These are phyloP conservation scores for Conticribra weissflogii DNA, from an alignment of 108 stramenopile genomes.

Conservation along the genomic window DNA sequence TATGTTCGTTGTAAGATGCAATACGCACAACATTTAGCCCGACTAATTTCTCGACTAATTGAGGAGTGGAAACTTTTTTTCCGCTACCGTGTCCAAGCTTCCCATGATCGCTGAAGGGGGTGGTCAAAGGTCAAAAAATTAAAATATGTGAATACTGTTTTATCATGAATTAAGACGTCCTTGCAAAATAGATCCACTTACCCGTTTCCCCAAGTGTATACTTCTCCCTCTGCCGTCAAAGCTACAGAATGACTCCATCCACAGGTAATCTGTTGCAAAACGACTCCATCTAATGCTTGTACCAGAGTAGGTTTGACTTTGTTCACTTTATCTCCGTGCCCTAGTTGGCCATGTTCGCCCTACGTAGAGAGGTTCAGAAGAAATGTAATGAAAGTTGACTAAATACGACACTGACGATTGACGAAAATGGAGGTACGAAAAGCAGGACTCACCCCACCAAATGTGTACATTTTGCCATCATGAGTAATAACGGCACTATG, in stretches of 20 bases:
- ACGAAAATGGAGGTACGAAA: no score
- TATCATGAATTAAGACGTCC: background rate
- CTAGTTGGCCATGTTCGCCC: conserved; percentile 90
- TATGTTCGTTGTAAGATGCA: conserved; percentile 98
- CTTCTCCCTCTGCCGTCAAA: conserved; percentile 70
- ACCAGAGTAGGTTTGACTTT: conserved; percentile 85
- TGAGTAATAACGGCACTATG: conserved; percentile 91
- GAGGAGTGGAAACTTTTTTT: conserved; percentile 88
- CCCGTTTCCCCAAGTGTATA: conserved; percentile 84
- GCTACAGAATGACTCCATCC: conserved; percentile 97
- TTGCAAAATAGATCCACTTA: background rate
- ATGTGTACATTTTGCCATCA: conserved; percentile 88
- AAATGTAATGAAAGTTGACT: background rate
- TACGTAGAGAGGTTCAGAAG: background rate
- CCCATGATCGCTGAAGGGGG: conserved; percentile 85
- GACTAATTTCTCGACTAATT: conserved; percentile 87
- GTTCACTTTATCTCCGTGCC: conserved; percentile 93
- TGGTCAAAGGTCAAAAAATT: conserved; percentile 40
- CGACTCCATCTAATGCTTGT: conserved; percentile 68
- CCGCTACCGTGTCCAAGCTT: conserved; percentile 91
- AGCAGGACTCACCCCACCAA: conserved; percentile 67
- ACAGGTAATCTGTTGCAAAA: conserved; percentile 91
- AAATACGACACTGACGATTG: no score
- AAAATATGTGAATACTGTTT: background rate
- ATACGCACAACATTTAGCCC: conserved; percentile 88